Percentiles rank a stretch among this genome's conserved stretches.
These are phyloP conservation scores for Ceratocystis variospora DNA, from an alignment of 2,329 filamentous ascomycete genomes.

Conservation along the genomic window DNA sequence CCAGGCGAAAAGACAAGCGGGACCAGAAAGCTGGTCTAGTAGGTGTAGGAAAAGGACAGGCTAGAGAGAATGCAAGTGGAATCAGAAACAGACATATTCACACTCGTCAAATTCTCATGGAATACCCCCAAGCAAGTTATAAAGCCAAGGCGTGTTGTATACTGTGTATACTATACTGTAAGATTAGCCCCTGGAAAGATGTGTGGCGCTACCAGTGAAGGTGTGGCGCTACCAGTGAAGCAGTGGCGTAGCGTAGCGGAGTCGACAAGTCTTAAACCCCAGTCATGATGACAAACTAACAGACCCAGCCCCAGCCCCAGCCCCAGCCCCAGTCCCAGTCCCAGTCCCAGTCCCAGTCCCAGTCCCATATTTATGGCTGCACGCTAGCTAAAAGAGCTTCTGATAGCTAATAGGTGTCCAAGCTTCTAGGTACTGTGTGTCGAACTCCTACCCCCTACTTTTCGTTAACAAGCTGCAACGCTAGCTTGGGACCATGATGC, in stretches of 20 bases:
- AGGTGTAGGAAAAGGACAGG: too few relatives aligned
- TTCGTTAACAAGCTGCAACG: neutral
- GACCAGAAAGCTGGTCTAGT: neutral
- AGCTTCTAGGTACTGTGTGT: neutral
- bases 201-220: too few relatives aligned
- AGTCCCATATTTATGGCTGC: neutral
- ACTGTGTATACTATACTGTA: too few relatives aligned
- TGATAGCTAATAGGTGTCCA: neutral
- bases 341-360: neutral
- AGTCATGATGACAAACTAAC: neutral
- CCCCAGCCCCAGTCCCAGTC: neutral
- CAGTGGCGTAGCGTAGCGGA: too few relatives aligned
- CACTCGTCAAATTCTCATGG: too few relatives aligned
- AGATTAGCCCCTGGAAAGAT: too few relatives aligned
- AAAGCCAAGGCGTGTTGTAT: too few relatives aligned
- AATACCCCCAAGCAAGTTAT: too few relatives aligned
- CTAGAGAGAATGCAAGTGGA: too few relatives aligned
- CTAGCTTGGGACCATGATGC: neutral
- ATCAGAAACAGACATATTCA: too few relatives aligned
- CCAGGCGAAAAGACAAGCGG: neutral
- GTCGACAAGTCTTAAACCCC: neutral
- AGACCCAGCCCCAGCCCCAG: neutral
- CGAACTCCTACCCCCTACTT: neutral
- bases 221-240: too few relatives aligned
- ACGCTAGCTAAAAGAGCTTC: neutral